Base-by-base conservation (phyloP, 352 stramenopile species). In the Sclerospora graminicola region DNA sequence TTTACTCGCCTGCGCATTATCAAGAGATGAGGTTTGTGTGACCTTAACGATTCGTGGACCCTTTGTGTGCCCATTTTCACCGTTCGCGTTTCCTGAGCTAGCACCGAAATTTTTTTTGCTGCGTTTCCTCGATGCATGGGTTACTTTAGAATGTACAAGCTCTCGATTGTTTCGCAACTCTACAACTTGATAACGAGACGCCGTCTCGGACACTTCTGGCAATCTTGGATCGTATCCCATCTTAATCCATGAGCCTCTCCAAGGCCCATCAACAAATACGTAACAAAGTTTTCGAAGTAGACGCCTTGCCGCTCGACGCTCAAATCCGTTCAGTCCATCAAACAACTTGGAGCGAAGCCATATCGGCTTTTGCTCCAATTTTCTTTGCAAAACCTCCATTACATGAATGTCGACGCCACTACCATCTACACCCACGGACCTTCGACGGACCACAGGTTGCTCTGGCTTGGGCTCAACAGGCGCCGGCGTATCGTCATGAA, bases 231-330 rank as follows among this genome's bases (percentile, higher is more conserved):
- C 79, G 45, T 86, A 88, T 8, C 79, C 79, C 67, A 89, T 84
- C 18, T 77, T 76, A 14, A 90, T 81, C 75, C 75, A 90, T 36
- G 71, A 87, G 0, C 76, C 73, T 40, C 79, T 69, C 79, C 79
- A 90, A 13, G 79, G 79, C 2, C 79, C 79, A 41, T 88, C 78
- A 5, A 88, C 69, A 55, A 89, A 88, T 24, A 90, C 78, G 41
- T 90, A 90, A 60, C 79, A 90, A 39, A 90, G 50, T 36, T 79
- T 77, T 4, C 73, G 65, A 21, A 88, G 44, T 2, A 90, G 52
- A 0, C 75, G 66, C 10, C 73, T 45, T 15, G 79, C 79, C 0
- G 72, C 74, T 41, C 79, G 71, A 4, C 69, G 58, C 45, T 90
- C 76, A 27, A 79, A 43, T 15, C 69, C 61, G 21, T 82, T 61